Conservation (phyloP, 306 rosid species). For the Malus fusca region DNA sequence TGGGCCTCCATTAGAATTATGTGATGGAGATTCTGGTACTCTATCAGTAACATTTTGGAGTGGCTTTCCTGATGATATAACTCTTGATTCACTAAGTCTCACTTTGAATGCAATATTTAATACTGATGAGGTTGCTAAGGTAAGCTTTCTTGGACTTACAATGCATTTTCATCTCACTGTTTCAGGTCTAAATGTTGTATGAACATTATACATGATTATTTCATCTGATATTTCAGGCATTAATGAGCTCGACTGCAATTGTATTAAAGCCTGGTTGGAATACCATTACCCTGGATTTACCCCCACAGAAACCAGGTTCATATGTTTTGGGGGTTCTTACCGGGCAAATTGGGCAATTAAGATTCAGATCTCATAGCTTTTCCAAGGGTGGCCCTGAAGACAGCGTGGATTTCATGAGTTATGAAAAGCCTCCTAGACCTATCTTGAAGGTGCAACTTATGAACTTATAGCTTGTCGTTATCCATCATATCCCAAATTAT, state of each 20-base stretch:
- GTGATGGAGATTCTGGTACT: constrained; percentile 86
- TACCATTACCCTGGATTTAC: constrained; percentile 76
- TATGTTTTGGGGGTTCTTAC: constrained; percentile 95
- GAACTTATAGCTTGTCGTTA: background rate
- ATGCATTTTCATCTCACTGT: constrained; percentile 14
- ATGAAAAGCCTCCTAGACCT: constrained; percentile 92
- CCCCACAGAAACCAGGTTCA: constrained; percentile 97
- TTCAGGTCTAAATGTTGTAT: constrained; percentile 9
- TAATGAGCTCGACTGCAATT: constrained; percentile 60
- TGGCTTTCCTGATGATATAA: constrained; percentile 94
- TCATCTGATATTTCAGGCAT: constrained; percentile 49
- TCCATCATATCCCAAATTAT: background rate
- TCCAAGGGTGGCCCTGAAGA: constrained; percentile 95
- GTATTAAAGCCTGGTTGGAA: constrained; percentile 91
- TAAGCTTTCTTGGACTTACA: constrained; percentile 26
- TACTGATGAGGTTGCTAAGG: constrained; percentile 97
- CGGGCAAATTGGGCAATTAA: constrained; percentile 85
- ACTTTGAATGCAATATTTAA: constrained; percentile 74
- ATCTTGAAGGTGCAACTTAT: constrained; percentile 70
- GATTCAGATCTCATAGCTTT: constrained; percentile 92
- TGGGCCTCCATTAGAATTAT: constrained; percentile 88
- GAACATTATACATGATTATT: constrained; percentile 16
- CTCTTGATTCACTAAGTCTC: constrained; percentile 87
- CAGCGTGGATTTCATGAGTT: constrained; percentile 87
- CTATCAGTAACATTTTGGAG: constrained; percentile 88